A percentile compares a stretch with the other conserved stretches of the same genome.
These are phyloP conservation scores for Sugiyamaella xylanicola DNA, from an alignment of 1,139 yeast genomes.

Conservation along the genomic window DNA sequence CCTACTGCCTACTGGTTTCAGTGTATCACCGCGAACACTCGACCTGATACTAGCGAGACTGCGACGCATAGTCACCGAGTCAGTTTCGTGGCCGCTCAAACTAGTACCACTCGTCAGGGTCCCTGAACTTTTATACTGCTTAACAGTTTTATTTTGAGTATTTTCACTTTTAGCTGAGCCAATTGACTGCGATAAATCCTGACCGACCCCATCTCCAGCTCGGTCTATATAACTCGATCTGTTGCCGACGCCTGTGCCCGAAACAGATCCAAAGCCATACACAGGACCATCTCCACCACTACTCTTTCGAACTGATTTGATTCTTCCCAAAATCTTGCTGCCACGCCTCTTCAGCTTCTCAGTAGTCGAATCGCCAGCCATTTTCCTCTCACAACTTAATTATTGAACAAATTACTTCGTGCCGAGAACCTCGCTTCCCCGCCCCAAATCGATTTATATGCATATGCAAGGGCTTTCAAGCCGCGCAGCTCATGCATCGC, in stretches of 20 bases:
- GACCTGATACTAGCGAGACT: neutral
- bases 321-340: constrained; percentile 17
- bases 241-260: neutral
- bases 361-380: constrained; percentile 14
- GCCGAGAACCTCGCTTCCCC: neutral
- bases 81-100: neutral
- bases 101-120: neutral
- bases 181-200: neutral
- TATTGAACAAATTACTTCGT: constrained; percentile 18
- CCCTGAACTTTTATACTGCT: neutral
- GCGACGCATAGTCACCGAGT: neutral
- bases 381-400: constrained; percentile 12
- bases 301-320: constrained; percentile 13
- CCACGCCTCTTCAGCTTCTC: constrained; percentile 12
- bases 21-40: neutral
- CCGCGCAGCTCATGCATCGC: constrained; percentile 3
- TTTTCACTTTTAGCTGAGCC: neutral
- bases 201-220: neutral
- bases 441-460: neutral
- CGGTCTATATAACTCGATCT: neutral
- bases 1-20: neutral
- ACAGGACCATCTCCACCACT: neutral
- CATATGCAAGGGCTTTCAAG: neutral
- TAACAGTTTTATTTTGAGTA: neutral
- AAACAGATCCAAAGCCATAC: neutral